Evolutionary conservation across 1,284 basidiomycete species (phyloP).

Genomic region (Sparassis latifolia): DNA sequence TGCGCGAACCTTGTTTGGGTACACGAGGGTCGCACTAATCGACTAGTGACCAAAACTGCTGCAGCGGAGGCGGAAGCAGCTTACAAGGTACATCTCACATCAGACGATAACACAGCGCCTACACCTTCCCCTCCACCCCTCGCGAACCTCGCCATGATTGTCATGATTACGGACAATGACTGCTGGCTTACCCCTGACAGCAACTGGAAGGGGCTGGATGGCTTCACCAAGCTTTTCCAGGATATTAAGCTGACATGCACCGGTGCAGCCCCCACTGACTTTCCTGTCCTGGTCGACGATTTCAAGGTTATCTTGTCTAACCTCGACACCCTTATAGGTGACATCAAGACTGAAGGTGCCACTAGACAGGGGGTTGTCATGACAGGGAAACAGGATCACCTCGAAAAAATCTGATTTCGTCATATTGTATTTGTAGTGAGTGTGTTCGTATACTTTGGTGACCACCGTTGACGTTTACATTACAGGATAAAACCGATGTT

Average conservation of each 20-base stretch:
- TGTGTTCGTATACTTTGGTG: not conserved
- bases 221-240: too few relatives aligned
- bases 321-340: not conserved
- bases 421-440: not conserved
- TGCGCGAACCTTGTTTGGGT: not conserved
- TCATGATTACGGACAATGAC: not conserved
- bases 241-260: not conserved
- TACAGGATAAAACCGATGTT: not conserved
- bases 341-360: not conserved
- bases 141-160: not conserved
- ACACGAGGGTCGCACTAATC: not conserved
- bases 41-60: too few relatives aligned
- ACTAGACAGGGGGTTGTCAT: not conserved
- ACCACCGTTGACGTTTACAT: not conserved
- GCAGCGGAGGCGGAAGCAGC: too few relatives aligned
- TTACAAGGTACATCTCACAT: not conserved
- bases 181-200: not conserved
- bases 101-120: not conserved
- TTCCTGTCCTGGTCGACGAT: not conserved
- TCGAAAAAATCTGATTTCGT: not conserved
- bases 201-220: not conserved
- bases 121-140: too few relatives aligned
- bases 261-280: not conserved
- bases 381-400: not conserved
- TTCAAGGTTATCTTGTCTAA: not conserved